Evolutionary conservation across 164 flowering plant species (phyloP).

Genomic region (Stephania cephalantha): DNA sequence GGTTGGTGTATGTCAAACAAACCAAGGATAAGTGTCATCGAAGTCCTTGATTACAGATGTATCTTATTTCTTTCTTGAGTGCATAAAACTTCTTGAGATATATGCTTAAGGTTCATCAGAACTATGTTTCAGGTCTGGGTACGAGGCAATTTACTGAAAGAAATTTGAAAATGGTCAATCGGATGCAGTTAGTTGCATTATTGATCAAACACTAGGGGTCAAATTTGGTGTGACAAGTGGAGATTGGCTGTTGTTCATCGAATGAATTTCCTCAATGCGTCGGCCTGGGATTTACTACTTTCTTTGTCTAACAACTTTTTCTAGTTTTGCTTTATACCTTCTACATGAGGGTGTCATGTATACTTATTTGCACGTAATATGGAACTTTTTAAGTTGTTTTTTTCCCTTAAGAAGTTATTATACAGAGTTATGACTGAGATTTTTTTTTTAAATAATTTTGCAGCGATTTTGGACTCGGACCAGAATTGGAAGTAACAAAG

Average conservation of each 20-base stretch:
- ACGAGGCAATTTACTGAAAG: no score
- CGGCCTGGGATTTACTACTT: no score
- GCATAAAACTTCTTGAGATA: no score
- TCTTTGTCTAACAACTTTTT: no score
- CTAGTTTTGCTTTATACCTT: background rate
- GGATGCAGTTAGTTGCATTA: no score
- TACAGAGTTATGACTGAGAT: background rate
- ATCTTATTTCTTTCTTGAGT: no score
- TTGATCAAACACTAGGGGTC: background rate
- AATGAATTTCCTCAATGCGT: background rate
- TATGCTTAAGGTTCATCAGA: no score
- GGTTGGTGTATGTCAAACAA: no score
- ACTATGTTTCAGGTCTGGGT: no score
- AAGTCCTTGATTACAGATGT: no score
- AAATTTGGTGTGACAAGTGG: background rate
- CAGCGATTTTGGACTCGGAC: conserved; percentile 55
- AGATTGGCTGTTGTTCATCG: background rate
- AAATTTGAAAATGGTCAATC: no score
- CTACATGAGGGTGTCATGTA: background rate
- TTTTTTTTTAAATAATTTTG: conserved; percentile 7
- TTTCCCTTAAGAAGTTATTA: background rate
- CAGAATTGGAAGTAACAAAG: conserved; percentile 43
- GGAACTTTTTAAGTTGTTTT: background rate
- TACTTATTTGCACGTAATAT: background rate
- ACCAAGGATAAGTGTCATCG: no score